These are phyloP conservation scores for Stentor coeruleus DNA, from an alignment of 73 alveolate genomes.

Conservation along the genomic window DNA sequence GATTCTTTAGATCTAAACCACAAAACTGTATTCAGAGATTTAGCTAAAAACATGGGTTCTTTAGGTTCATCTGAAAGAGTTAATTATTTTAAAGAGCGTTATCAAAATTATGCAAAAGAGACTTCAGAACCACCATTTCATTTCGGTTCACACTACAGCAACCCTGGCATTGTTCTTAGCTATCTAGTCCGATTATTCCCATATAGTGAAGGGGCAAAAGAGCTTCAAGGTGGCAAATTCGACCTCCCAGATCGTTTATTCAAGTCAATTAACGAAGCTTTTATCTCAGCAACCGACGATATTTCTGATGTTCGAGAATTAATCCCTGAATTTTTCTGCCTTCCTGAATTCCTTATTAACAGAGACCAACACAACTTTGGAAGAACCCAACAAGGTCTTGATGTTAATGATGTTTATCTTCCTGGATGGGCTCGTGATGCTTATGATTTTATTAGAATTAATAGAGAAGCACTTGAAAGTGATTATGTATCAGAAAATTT, in stretches of 20 bases:
- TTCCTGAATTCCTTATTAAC: conserved; percentile 79
- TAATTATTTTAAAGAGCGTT: conserved; percentile 41
- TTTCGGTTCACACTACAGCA: conserved; percentile 93
- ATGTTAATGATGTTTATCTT: conserved; percentile 69
- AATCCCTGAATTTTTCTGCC: conserved; percentile 92
- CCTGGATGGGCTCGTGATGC: conserved; percentile 81
- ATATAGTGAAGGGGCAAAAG: conserved; percentile 79
- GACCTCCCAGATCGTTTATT: conserved; percentile 93
- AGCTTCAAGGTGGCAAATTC: conserved; percentile 85
- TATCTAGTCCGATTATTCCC: conserved; percentile 88
- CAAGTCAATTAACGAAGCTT: conserved; percentile 67
- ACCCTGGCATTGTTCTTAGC: conserved; percentile 89
- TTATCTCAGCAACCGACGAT: conserved; percentile 77
- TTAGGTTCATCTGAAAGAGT: conserved; percentile 73
- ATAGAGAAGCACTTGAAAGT: conserved; percentile 82
- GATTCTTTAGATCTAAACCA: conserved; percentile 19
- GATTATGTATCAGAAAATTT: conserved; percentile 68
- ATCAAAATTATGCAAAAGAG: conserved; percentile 26
- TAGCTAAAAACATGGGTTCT: conserved; percentile 84
- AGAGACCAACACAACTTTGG: conserved; percentile 61
- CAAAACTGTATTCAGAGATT: conserved; percentile 57
- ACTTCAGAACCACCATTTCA: conserved; percentile 67
- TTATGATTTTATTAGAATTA: conserved; percentile 77
- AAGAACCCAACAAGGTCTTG: conserved; percentile 47
- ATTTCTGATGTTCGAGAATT: conserved; percentile 94